A percentile compares a stretch with the other conserved stretches of the same genome.
These are phyloP conservation scores for Trichophyton mentagrophytes DNA, from an alignment of 2,329 filamentous ascomycete genomes.

Conservation along the genomic window DNA sequence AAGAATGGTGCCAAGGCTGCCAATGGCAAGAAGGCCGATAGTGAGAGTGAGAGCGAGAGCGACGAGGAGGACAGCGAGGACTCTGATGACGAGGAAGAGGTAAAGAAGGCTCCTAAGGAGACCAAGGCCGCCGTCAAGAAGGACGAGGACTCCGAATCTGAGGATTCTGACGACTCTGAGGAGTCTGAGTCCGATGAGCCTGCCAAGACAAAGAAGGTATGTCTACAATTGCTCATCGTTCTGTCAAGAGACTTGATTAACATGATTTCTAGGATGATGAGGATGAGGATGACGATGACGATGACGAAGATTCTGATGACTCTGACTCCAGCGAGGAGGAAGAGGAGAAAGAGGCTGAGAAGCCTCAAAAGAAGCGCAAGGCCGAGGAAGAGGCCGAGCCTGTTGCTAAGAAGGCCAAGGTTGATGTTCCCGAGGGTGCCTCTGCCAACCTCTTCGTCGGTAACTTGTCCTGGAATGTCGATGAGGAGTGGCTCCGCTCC, in stretches of 20 bases:
- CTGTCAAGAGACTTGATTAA: not conserved
- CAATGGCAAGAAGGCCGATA: constrained; percentile 15
- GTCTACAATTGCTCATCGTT: not conserved
- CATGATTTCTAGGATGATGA: not conserved
- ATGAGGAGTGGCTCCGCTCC: constrained; percentile 66
- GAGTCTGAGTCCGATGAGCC: not conserved
- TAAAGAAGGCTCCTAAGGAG: constrained; percentile 7
- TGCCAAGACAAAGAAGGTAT: not conserved
- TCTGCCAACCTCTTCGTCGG: constrained; percentile 68
- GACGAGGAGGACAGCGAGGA: constrained; percentile 20
- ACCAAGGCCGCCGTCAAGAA: constrained; percentile 3
- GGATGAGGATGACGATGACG: constrained; percentile 5
- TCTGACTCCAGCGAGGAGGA: constrained; percentile 22
- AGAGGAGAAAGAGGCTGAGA: constrained; percentile 19
- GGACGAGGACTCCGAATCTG: constrained; percentile 10
- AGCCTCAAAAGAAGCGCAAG: constrained; percentile 36
- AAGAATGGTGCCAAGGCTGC: constrained; percentile 14
- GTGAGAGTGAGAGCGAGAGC: constrained; percentile 18
- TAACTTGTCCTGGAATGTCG: constrained; percentile 80
- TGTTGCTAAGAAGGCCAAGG: constrained; percentile 52
- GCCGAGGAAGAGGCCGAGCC: constrained; percentile 32
- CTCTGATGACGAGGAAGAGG: constrained; percentile 20
- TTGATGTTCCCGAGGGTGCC: constrained; percentile 30
- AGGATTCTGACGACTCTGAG: constrained; percentile 8
- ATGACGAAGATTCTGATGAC: constrained; percentile 23